Conservation (phyloP, 106 monocot species). For the Cymbidium sinense region DNA sequence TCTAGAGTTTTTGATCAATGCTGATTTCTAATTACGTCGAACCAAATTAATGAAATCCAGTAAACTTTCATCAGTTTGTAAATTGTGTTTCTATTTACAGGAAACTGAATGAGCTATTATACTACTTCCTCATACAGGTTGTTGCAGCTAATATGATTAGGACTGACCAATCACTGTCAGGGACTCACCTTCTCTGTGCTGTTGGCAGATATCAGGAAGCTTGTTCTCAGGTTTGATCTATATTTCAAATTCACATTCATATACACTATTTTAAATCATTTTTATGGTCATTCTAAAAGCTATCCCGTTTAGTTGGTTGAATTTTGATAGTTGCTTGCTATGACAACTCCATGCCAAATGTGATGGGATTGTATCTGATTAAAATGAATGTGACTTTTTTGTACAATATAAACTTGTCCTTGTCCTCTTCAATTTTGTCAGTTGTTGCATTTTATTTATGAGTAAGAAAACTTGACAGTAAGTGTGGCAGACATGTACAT, state of each 20-base stretch:
- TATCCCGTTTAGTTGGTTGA: neutral
- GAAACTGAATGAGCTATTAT: neutral
- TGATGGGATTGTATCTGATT: no score
- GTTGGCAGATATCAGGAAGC: conserved; percentile 98
- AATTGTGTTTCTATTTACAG: neutral
- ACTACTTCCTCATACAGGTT: conserved; percentile 40
- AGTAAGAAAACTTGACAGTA: no score
- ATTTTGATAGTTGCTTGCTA: no score
- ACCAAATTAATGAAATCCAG: neutral
- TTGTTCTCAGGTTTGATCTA: conserved; percentile 78
- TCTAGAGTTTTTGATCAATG: neutral
- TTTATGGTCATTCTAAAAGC: neutral
- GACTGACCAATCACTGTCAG: conserved; percentile 90
- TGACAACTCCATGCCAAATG: no score
- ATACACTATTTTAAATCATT: neutral
- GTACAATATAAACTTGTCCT: no score
- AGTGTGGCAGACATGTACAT: no score
- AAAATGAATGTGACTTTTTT: no score
- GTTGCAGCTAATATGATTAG: conserved; percentile 99
- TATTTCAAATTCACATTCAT: neutral
- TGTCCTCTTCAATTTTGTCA: no score
- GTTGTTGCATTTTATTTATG: no score
- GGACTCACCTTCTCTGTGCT: conserved; percentile 95
- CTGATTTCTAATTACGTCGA: neutral
- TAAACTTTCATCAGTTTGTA: neutral